Evolutionary conservation across 306 rosid genomes (phyloP), one percentile per base, ranked within the genome.

Genomic region (Hippophae gyantsensis): DNA sequence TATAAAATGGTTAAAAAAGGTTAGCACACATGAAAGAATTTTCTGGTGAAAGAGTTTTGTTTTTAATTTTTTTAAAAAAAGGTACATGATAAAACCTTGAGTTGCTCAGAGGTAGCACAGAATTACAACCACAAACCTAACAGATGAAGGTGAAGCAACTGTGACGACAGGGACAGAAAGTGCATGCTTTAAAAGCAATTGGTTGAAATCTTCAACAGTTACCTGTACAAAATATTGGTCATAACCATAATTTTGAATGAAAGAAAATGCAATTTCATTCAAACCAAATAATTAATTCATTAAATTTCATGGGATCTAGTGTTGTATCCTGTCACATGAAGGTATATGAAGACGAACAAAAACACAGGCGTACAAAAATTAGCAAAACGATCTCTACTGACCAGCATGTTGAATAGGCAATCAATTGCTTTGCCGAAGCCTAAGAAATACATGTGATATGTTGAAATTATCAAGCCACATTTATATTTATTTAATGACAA

Each of bases 61-160:
- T 7, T 9, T 46, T 7, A 54, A 11, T 47, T 46, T 10, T 46
- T 10, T 65, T 5, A 59, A n/a, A 57, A 32, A 32, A 42, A 8
- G 40, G 52, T 43, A 42, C 38, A 52, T 61, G 7, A 8, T 8
- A 50, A 50, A 54, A 53, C 7, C 13, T 26, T 25, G 7, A n/a
- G n/a, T 23, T 40, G 8, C 38, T 54, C 58, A 13, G 23, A 12
- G 13, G 43, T 11, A 45, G 48, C 6, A 49, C 9, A 41, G 42
- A 25, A 13, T 65, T 52, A 7, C 10, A 27, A 10, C 9, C 40
- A 74, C 88, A 59, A 54, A 88, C 99, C 76, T 73, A 74, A 93
- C 70, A 38, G 99, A 83, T 32, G 99, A 93, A 65, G 99, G 97
- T 47, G 99, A 93, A 64, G 97, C 99, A 65, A 75, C 97, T 7